Evolutionary conservation across 441 rosid species (phyloP).

Genomic region (Pelargonium fulgidum): DNA sequence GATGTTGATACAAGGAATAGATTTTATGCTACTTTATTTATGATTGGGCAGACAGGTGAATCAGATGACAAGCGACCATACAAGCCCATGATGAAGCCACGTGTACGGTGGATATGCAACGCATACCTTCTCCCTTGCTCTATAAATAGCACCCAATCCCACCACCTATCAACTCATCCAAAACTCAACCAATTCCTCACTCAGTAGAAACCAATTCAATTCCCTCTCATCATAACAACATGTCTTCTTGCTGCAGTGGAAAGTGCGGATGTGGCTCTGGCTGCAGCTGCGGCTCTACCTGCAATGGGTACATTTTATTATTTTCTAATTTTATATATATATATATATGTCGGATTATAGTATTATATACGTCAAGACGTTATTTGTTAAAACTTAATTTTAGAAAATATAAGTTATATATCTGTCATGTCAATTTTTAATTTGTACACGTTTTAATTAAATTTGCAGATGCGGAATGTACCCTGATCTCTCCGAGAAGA

Average conservation of each 20-base stretch:
- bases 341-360: too few relatives aligned
- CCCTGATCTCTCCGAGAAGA: background rate
- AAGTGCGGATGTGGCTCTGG: background rate
- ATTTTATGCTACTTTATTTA: background rate
- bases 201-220: background rate
- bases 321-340: background rate
- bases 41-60: background rate
- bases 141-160: background rate
- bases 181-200: background rate
- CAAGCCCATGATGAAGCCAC: background rate
- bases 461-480: background rate
- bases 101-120: background rate
- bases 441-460: background rate
- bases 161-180: background rate
- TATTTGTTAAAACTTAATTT: too few relatives aligned
- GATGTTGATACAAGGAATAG: background rate
- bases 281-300: background rate
- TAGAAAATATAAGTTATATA: too few relatives aligned
- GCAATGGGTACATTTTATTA: too few relatives aligned
- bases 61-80: background rate
- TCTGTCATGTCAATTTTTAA: too few relatives aligned
- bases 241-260: constrained; percentile 5
- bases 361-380: too few relatives aligned
- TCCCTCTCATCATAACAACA: background rate
- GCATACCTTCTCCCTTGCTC: background rate